Evolutionary conservation across 257 asterid genomes (phyloP).

Genomic region (Catharanthus roseus): DNA sequence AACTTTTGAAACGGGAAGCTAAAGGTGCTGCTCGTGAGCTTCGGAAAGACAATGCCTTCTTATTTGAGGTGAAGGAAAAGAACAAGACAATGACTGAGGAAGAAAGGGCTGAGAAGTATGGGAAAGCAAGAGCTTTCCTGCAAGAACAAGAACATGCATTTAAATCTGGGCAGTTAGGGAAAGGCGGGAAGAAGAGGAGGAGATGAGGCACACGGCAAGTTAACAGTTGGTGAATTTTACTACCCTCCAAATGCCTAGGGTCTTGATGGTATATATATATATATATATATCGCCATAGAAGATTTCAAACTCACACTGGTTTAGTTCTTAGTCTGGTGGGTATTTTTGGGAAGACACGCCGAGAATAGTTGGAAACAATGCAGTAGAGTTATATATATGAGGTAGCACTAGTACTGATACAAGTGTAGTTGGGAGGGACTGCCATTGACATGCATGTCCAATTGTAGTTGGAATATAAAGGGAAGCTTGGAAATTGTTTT

Average conservation of each 20-base stretch:
- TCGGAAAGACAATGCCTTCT: conserved; percentile 73
- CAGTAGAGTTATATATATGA: not conserved
- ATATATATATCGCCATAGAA: not conserved
- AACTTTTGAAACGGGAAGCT: conserved; percentile 50
- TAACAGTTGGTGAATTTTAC: not conserved
- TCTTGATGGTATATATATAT: not conserved
- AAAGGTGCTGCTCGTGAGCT: conserved; percentile 77
- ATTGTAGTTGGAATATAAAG: too few relatives aligned
- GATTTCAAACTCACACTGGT: not conserved
- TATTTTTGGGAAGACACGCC: not conserved
- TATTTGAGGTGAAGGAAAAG: conserved; percentile 59
- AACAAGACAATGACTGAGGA: conserved; percentile 46
- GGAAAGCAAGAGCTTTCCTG: conserved; percentile 68
- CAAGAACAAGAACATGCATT: conserved; percentile 95
- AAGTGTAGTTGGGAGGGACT: not conserved
- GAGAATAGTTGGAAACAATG: not conserved
- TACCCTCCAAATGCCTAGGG: not conserved
- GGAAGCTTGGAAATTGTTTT: too few relatives aligned
- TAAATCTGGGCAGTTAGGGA: conserved; percentile 91
- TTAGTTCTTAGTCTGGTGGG: too few relatives aligned
- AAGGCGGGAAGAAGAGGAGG: conserved; percentile 64
- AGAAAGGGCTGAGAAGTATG: conserved; percentile 67
- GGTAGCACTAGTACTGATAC: not conserved
- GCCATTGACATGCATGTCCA: too few relatives aligned
- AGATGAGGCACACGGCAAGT: conserved; percentile 44